Percentiles rank a stretch among this genome's conserved stretches.
Conservation (phyloP, 2,329 filamentous ascomycete species). For the Botrytis aclada region DNA sequence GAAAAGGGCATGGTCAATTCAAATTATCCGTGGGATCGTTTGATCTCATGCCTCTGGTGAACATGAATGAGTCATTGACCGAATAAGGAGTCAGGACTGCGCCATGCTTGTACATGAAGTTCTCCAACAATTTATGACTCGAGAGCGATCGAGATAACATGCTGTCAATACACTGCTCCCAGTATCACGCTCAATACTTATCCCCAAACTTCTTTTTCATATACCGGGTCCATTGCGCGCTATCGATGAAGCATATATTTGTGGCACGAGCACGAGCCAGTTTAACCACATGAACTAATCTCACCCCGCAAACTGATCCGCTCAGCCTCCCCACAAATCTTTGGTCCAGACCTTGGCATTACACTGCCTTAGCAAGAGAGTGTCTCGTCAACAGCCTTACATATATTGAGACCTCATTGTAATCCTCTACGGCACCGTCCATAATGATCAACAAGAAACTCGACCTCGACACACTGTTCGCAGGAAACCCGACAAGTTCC, state of each 20-base stretch:
- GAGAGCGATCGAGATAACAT: neutral
- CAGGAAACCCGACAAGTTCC: neutral
- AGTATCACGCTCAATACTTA: neutral
- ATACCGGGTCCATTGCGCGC: neutral
- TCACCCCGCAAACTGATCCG: conserved; percentile 4
- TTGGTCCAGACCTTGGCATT: conserved; percentile 11
- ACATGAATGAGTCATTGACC: neutral
- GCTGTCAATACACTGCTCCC: neutral
- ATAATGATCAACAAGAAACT: conserved; percentile 7
- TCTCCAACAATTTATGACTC: too few species aligned
- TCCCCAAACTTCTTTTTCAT: neutral
- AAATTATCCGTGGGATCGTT: neutral
- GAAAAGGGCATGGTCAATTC: neutral
- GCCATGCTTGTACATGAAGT: too few species aligned
- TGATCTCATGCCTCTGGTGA: neutral
- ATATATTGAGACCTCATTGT: neutral
- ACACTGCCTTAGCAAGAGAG: conserved; percentile 9
- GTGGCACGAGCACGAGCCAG: neutral
- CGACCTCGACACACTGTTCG: conserved; percentile 5
- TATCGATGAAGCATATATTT: neutral
- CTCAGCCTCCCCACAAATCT: conserved; percentile 6
- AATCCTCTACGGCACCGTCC: neutral
- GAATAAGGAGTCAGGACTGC: neutral
- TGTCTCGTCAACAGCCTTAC: conserved; percentile 11
- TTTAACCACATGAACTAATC: neutral